These are phyloP conservation scores for Phoma sp. DNA, from an alignment of 2,329 filamentous ascomycete genomes.

Conservation along the genomic window DNA sequence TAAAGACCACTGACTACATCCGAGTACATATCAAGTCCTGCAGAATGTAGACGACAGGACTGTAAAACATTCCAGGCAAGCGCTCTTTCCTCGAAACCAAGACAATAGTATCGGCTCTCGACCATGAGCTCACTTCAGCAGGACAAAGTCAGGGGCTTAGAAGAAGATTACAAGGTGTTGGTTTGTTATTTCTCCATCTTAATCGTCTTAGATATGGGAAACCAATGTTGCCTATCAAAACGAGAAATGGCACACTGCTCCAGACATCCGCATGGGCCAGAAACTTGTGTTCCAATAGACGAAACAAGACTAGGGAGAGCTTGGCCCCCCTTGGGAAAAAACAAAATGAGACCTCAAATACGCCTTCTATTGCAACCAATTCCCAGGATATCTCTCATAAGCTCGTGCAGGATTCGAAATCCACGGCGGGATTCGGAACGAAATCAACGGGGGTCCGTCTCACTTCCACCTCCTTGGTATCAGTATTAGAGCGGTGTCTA, in stretches of 20 bases:
- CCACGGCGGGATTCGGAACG: constrained; percentile 2
- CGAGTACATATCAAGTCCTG: too few relatives aligned
- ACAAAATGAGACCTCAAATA: constrained; percentile 10
- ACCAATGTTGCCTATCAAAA: background rate
- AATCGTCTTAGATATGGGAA: background rate
- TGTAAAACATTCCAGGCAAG: too few relatives aligned
- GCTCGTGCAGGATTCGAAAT: constrained; percentile 27
- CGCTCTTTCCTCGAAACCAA: too few relatives aligned
- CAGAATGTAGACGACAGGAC: too few relatives aligned
- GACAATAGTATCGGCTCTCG: too few relatives aligned
- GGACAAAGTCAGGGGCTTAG: too few relatives aligned
- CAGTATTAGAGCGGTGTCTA: constrained; percentile 36
- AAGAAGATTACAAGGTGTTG: background rate
- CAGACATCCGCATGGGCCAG: constrained; percentile 1
- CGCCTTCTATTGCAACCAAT: constrained; percentile 17
- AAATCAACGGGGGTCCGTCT: constrained; percentile 24
- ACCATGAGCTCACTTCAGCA: too few relatives aligned
- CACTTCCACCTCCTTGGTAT: constrained; percentile 12
- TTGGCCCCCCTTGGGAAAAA: background rate
- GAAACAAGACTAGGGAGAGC: background rate
- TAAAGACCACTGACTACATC: too few relatives aligned
- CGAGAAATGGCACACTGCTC: background rate
- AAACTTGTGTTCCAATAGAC: background rate
- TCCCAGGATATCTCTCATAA: constrained; percentile 41
- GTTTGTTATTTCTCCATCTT: constrained; percentile 1